Evolutionary conservation across 2,329 filamentous ascomycete species (phyloP), one percentile per base, ranked within the genome.

Genomic region (Xylariaceae sp.): DNA sequence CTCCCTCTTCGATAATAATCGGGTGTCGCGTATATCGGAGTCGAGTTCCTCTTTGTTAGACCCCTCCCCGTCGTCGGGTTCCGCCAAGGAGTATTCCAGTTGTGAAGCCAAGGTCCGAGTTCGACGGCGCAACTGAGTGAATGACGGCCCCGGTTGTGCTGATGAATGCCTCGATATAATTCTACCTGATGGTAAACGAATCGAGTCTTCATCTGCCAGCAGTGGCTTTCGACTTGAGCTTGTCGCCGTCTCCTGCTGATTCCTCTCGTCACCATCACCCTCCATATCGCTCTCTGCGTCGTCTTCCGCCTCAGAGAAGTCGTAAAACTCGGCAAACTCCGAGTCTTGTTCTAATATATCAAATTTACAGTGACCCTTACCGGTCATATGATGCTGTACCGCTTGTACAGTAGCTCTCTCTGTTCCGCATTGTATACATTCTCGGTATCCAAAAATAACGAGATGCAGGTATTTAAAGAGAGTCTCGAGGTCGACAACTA

Each of bases 381-480:
- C 59, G 8, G 59, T 58, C 68, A 70, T 70, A 16, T 70, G 82
- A 31, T 82, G 79, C 59, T 81, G 79, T 0, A 78, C 76, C 0
- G 75, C 82, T 46, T 79, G 71, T 0, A 72, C 69, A 0, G 76
- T 79, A 0, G 67, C 66, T 28, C 78, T 73, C 33, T 75, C 67
- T 12, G 73, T 78, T 1, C 78, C 78, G 60, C 82, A 85, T 17
- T 73, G 75, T 33, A 85, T 71, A 56, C 82, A 85, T 65, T 83
- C 79, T 16, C 71, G 71, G 51, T 81, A 82, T 0, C 67, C 74
- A 17, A 71, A 77, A 12, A 84, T 77, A 17, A 84, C 67, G 7
- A 82, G 72, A 49, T 79, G 74, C 0, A 84, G 68, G 51, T 83
- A 83, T 36, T 70, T 62, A 31, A 84, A 69, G 2, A 85, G 67